A percentile compares a stretch with the other conserved stretches of the same genome.
Evolutionary conservation across 1,139 yeast species (phyloP).

Genomic region (Yamadazyma friedrichii): DNA sequence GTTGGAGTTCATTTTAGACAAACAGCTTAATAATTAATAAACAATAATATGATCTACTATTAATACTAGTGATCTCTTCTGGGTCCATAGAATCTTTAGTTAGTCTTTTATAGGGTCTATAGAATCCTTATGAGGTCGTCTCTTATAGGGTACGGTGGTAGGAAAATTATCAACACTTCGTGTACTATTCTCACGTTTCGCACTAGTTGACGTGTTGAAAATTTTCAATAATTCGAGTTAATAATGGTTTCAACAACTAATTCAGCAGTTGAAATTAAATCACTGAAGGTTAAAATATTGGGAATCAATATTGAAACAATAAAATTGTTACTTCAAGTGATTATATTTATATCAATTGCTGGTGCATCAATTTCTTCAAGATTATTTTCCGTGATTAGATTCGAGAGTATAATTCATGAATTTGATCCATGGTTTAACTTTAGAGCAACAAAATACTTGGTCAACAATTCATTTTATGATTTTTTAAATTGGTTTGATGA

Average conservation of each 20-base stretch:
- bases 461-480: conserved; percentile 78
- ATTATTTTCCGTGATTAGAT: conserved; percentile 74
- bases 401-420: conserved; percentile 96
- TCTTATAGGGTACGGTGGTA: too few relatives aligned
- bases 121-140: too few relatives aligned
- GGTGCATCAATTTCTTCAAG: conserved; percentile 93
- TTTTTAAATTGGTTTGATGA: conserved; percentile 98
- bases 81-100: too few relatives aligned
- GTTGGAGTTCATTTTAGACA: conserved; percentile 63
- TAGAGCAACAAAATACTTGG: conserved; percentile 90
- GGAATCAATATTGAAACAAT: conserved; percentile 42
- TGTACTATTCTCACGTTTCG: neutral
- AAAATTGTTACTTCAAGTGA: conserved; percentile 54
- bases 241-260: conserved; percentile 8
- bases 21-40: too few relatives aligned
- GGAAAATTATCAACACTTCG: too few relatives aligned
- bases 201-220: conserved; percentile 4
- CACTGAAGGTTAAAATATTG: conserved; percentile 19
- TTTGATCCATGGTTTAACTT: conserved; percentile 99
- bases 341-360: conserved; percentile 69
- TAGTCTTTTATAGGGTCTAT: too few relatives aligned
- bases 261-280: too few relatives aligned
- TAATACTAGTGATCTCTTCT: too few relatives aligned
- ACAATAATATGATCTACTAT: too few relatives aligned
- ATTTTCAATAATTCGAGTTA: neutral